Evolutionary conservation across 2,329 filamentous ascomycete genomes (phyloP).

Genomic region (Trichoderma arundinaceum): DNA sequence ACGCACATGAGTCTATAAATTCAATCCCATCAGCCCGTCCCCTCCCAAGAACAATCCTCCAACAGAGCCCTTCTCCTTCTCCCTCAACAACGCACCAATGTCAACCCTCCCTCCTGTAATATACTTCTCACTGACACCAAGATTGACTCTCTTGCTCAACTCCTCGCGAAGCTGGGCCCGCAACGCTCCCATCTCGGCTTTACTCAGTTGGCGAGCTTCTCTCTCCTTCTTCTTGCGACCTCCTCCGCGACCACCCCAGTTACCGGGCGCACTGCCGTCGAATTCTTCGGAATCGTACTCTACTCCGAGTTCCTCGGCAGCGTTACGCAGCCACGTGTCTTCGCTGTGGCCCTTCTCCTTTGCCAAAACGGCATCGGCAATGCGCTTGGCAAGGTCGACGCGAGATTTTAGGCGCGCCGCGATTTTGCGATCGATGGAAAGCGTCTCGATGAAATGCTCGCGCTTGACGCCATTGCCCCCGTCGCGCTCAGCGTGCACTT

Average conservation of each 20-base stretch:
- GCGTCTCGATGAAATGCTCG: slow-evolving; percentile 74
- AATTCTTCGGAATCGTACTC: slow-evolving; percentile 93
- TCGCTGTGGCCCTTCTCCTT: slow-evolving; percentile 87
- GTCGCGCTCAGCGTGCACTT: slow-evolving; percentile 74
- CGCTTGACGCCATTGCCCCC: slow-evolving; percentile 55
- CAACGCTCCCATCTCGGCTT: slow-evolving; percentile 73
- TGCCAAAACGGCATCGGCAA: slow-evolving; percentile 80
- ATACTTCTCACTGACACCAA: slow-evolving; percentile 87
- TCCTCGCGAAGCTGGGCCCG: slow-evolving; percentile 74
- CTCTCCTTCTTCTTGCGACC: slow-evolving; percentile 77
- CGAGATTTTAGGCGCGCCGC: slow-evolving; percentile 77
- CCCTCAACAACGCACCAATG: slow-evolving; percentile 70
- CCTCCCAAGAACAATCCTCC: slow-evolving; percentile 46
- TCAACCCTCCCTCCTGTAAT: slow-evolving; percentile 85
- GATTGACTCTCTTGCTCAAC: slow-evolving; percentile 76
- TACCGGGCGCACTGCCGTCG: slow-evolving; percentile 72
- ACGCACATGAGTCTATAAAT: slow-evolving; percentile 13
- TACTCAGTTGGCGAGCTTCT: slow-evolving; percentile 69
- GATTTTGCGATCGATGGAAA: slow-evolving; percentile 83
- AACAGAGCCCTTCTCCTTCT: slow-evolving; percentile 56
- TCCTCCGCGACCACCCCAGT: slow-evolving; percentile 70
- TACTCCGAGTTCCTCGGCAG: slow-evolving; percentile 90
- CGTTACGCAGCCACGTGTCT: slow-evolving; percentile 81
- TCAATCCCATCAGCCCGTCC: slow-evolving; percentile 46
- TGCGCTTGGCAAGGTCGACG: slow-evolving; percentile 79